Conservation (phyloP, 2,329 filamentous ascomycete species). For the Periconia macrospinosa region DNA sequence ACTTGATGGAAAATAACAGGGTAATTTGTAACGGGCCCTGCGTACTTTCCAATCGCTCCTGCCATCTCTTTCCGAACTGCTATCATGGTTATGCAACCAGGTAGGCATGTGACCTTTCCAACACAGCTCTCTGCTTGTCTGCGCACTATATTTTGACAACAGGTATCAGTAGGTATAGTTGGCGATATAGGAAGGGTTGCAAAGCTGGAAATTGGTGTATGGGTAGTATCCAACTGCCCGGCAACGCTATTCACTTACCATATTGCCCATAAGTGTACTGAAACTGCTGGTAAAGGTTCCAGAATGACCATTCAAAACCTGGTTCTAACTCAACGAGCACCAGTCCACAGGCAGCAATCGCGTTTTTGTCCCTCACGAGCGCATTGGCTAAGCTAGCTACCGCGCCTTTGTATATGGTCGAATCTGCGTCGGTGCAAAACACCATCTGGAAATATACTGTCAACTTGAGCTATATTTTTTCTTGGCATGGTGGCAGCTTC, state of each 20-base stretch:
- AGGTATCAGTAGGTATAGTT: no score
- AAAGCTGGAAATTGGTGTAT: no score
- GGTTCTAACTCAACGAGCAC: constrained; percentile 4
- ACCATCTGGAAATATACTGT: no score
- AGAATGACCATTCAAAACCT: constrained; percentile 6
- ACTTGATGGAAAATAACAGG: constrained; percentile 3
- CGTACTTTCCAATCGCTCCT: constrained; percentile 4
- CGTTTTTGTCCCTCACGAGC: background rate
- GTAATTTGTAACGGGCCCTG: background rate
- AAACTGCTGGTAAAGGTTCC: constrained; percentile 6
- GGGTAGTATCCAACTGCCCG: no score
- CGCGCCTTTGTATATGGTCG: constrained; percentile 2
- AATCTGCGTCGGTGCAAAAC: constrained; percentile 6
- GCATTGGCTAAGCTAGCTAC: constrained; percentile 2
- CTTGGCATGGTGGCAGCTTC: no score
- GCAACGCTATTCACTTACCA: background rate
- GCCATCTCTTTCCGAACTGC: constrained; percentile 2
- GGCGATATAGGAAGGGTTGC: no score
- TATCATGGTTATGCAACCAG: constrained; percentile 6
- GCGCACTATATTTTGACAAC: background rate
- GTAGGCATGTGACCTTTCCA: constrained; percentile 2
- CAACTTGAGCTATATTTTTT: no score
- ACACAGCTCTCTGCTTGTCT: constrained; percentile 3
- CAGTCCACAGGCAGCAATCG: constrained; percentile 5
- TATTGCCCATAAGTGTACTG: constrained; percentile 3